Percentiles rank a stretch among this genome's conserved stretches.
Conservation (phyloP, 805 yeast species). For the Candida broadrunensis region DNA sequence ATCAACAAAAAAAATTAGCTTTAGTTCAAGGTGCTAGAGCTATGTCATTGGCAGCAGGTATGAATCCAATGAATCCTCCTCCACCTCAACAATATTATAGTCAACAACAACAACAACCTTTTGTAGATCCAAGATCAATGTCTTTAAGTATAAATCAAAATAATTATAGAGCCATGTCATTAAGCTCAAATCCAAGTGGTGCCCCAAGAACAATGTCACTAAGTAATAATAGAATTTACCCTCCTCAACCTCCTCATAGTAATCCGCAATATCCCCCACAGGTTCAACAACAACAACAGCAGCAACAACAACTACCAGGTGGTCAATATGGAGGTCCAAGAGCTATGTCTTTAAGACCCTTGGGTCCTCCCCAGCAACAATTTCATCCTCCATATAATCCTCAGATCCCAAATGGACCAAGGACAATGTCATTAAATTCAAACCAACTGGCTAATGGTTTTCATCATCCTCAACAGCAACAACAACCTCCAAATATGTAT, state of each 20-base stretch:
- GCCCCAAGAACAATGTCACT: slow-evolving; percentile 5
- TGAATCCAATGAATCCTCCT: slow-evolving; percentile 21
- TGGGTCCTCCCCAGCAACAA: not conserved
- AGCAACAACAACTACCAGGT: too few species aligned
- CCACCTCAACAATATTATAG: slow-evolving; percentile 7
- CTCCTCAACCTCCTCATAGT: not conserved
- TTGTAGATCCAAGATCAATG: slow-evolving; percentile 12
- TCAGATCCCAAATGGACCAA: slow-evolving; percentile 1
- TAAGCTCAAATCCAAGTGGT: not conserved
- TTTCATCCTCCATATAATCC: not conserved
- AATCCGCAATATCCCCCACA: slow-evolving; percentile 1
- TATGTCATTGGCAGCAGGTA: slow-evolving; percentile 36
- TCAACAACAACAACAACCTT: slow-evolving; percentile 1
- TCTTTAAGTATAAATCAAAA: slow-evolving; percentile 6
- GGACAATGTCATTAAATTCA: slow-evolving; percentile 15
- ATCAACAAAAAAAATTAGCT: slow-evolving; percentile 61
- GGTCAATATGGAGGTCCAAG: slow-evolving; percentile 4
- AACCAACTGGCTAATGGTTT: slow-evolving; percentile 1
- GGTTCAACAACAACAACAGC: slow-evolving; percentile 8
- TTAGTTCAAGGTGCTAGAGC: slow-evolving; percentile 46
- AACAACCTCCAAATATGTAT: not conserved
- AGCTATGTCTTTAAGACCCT: slow-evolving; percentile 6
- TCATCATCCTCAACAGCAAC: slow-evolving; percentile 1
- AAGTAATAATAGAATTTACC: not conserved
- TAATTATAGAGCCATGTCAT: not conserved